Evolutionary conservation across 768 basidiomycete genomes (phyloP), one percentile per base, ranked within the genome.

Genomic region (Trametes gibbosa): DNA sequence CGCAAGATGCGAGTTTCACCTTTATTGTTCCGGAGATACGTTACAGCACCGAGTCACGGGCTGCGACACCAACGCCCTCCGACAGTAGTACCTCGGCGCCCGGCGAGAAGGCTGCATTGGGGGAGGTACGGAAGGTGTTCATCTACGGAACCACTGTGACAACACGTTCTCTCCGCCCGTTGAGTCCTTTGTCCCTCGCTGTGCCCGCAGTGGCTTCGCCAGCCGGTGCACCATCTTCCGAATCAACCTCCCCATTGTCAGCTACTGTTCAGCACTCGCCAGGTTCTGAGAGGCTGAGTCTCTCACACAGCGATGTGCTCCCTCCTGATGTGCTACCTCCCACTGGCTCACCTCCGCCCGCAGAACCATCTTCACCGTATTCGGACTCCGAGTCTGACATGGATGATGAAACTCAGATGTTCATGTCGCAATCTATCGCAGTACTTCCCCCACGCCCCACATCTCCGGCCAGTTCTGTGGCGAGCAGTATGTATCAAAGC

Each of bases 401-500:
- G 37, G 89, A 91, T 61, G 87, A 89, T 64, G 82, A 84, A 29
- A 77, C 81, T 6, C 81, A 82, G 46, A 72, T 83, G 66, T 74
- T 80, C 53, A 90, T 92, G 89, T 87, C 88, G 7, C 87, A 90
- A 68, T 92, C 90, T 5, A 75, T 90, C 34, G 85, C 79, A 2
- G 78, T 73, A 52, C 76, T 93, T 37, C 87, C 75, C 24, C 68
- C 73, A 1, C 66, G 65, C 2, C 66, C 70, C 6, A 37, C 53
- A 14, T 73, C 73, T 1, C 70, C 70, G 1, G 65, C 79, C 9
- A 64, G 65, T 7, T 83, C 86, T 19, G 72, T 80, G 48, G 71
- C 79, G 5, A 83, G 83, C 64, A 92, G 86, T 72, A 83, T 93
- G 79, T 94, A 92, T 69, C 81, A 88, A 64, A 93, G 90, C 64